Evolutionary conservation across 768 basidiomycete species (phyloP).

Genomic region (Collybia sp.): DNA sequence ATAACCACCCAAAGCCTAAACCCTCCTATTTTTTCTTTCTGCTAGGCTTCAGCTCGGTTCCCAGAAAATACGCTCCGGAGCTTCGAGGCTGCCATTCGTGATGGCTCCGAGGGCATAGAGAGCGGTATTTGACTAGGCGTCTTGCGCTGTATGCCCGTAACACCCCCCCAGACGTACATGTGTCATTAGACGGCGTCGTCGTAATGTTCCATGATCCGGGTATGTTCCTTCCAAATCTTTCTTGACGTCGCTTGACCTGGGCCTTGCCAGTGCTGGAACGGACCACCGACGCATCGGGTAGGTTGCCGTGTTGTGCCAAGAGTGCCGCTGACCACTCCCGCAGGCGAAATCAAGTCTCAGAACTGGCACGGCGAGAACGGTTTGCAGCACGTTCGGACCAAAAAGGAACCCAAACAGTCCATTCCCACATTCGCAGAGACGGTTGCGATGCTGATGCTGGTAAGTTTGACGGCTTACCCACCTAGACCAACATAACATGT

Average conservation of each 20-base stretch:
- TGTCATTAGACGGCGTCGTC: constrained; percentile 82
- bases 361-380: constrained; percentile 67
- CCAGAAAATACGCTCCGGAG: constrained; percentile 95
- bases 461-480: constrained; percentile 24
- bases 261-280: constrained; percentile 52
- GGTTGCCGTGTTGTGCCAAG: background rate
- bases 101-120: constrained; percentile 96
- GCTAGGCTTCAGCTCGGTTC: constrained; percentile 81
- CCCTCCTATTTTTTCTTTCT: too few relatives aligned
- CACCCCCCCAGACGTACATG: constrained; percentile 84
- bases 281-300: constrained; percentile 78
- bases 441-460: constrained; percentile 71
- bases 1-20: too few relatives aligned
- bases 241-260: constrained; percentile 16
- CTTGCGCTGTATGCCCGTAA: constrained; percentile 39
- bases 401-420: constrained; percentile 73
- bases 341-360: constrained; percentile 66
- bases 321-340: constrained; percentile 2
- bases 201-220: constrained; percentile 96
- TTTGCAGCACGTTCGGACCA: constrained; percentile 77
- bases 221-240: constrained; percentile 23
- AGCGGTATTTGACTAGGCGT: constrained; percentile 70
- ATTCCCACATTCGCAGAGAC: constrained; percentile 92
- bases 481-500: constrained; percentile 7
- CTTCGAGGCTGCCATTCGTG: constrained; percentile 91